These are phyloP conservation scores for Boletus edulis DNA, from an alignment of 768 basidiomycete genomes.

Conservation along the genomic window DNA sequence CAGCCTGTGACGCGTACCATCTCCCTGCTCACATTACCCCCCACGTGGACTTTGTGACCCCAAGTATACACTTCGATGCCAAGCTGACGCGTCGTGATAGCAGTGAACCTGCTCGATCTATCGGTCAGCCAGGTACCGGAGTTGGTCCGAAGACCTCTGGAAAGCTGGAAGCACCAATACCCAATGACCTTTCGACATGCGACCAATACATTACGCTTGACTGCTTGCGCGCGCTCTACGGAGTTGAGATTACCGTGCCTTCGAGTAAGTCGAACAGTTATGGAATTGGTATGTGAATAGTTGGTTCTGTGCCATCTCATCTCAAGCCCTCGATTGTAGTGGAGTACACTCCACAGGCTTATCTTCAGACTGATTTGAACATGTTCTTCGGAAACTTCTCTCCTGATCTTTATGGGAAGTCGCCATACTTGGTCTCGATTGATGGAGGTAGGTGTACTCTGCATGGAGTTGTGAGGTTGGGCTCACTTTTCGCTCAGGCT, in stretches of 20 bases:
- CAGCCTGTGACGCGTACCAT: constrained; percentile 31
- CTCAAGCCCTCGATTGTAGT: constrained; percentile 13
- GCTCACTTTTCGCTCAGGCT: constrained; percentile 18
- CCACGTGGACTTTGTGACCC: constrained; percentile 36
- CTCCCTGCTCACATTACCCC: constrained; percentile 30
- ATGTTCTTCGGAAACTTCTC: constrained; percentile 30
- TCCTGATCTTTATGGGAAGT: constrained; percentile 19
- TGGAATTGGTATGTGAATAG: constrained; percentile 27
- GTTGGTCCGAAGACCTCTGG: constrained; percentile 16
- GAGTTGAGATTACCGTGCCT: constrained; percentile 23
- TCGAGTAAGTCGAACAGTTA: constrained; percentile 27
- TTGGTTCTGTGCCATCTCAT: neutral
- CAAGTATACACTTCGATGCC: constrained; percentile 34
- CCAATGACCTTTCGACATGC: constrained; percentile 15
- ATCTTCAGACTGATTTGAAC: constrained; percentile 26
- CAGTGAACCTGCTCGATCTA: neutral
- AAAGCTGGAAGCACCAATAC: constrained; percentile 4
- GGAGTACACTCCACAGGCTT: constrained; percentile 36
- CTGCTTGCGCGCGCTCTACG: constrained; percentile 30
- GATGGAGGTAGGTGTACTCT: constrained; percentile 31
- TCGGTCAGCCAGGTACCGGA: constrained; percentile 17
- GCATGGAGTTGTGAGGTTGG: neutral
- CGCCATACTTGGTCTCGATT: constrained; percentile 33
- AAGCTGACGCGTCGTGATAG: constrained; percentile 15
- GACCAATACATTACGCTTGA: constrained; percentile 30